Evolutionary conservation across 1,284 basidiomycete species (phyloP).

Genomic region (Naganishia sp.): DNA sequence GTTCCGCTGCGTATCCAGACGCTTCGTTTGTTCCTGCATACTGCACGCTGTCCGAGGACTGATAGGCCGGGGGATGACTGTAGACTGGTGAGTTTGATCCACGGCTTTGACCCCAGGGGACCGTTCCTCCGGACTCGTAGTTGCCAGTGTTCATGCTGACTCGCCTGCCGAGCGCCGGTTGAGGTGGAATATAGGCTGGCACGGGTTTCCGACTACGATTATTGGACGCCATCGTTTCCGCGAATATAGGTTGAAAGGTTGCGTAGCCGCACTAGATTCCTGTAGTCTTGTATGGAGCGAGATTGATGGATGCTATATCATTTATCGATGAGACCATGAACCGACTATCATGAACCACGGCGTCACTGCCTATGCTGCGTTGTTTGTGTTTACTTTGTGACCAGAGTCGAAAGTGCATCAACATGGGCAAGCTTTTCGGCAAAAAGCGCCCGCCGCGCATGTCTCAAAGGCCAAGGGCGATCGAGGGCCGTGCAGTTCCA

Average conservation of each 20-base stretch:
- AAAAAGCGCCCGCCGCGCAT: conserved; percentile 7
- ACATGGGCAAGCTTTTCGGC: background rate
- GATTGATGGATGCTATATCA: too few species aligned
- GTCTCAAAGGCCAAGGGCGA: background rate
- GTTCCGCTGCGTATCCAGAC: background rate
- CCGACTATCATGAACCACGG: too few species aligned
- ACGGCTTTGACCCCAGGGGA: conserved; percentile 20
- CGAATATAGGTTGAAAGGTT: background rate
- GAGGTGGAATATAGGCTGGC: conserved; percentile 17
- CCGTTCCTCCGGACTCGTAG: conserved; percentile 16
- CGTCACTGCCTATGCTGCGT: background rate
- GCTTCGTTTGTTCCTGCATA: conserved; percentile 1
- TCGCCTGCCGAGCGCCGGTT: conserved; percentile 5
- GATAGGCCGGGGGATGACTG: conserved; percentile 17
- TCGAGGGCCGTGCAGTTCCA: background rate
- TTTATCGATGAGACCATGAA: too few species aligned
- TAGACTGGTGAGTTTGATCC: conserved; percentile 1
- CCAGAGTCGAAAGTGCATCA: conserved; percentile 9
- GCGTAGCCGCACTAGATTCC: background rate
- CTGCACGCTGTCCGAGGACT: conserved; percentile 21
- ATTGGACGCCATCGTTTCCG: conserved; percentile 9
- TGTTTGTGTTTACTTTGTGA: conserved; percentile 21
- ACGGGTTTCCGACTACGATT: conserved; percentile 21
- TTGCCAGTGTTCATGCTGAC: conserved; percentile 26
- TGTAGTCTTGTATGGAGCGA: too few species aligned